These are phyloP conservation scores for Pseudocercospora fuligena DNA, from an alignment of 2,329 filamentous ascomycete genomes.

Conservation along the genomic window DNA sequence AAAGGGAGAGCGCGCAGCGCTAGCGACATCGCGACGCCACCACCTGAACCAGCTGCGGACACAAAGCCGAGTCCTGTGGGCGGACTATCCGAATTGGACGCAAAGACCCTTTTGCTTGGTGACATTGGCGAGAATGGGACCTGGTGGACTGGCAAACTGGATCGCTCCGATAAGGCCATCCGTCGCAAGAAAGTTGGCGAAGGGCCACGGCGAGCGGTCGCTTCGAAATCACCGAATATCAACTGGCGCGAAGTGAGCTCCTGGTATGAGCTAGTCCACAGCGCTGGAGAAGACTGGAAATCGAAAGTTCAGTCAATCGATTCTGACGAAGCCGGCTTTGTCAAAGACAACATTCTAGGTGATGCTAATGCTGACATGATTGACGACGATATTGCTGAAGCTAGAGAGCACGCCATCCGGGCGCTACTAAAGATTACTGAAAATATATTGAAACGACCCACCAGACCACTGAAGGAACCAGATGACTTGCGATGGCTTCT, in stretches of 20 bases:
- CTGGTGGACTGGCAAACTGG: conserved; percentile 73
- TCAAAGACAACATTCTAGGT: conserved; percentile 54
- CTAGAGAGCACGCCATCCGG: conserved; percentile 71
- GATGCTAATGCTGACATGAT: conserved; percentile 49
- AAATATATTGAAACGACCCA: conserved; percentile 77
- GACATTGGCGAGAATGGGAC: conserved; percentile 80
- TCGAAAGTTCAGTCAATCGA: conserved; percentile 56
- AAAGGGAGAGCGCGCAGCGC: conserved; percentile 50
- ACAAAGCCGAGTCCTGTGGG: conserved; percentile 43
- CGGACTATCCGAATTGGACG: conserved; percentile 67
- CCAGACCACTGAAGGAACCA: conserved; percentile 68
- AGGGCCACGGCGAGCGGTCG: conserved; percentile 50
- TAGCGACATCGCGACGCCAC: conserved; percentile 45
- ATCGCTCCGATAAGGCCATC: conserved; percentile 36
- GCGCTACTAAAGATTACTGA: conserved; percentile 79
- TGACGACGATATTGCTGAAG: conserved; percentile 61
- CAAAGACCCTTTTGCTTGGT: conserved; percentile 74
- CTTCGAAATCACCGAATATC: conserved; percentile 68
- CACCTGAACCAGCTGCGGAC: conserved; percentile 38
- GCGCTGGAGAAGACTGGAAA: conserved; percentile 71
- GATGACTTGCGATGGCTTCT: conserved; percentile 78
- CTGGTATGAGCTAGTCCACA: conserved; percentile 75
- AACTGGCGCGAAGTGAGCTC: conserved; percentile 73
- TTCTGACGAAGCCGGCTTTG: conserved; percentile 28
- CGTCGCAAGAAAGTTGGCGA: conserved; percentile 39